These are phyloP conservation scores for Alternaria consortialis DNA, from an alignment of 2,329 filamentous ascomycete species.

Conservation along the genomic window DNA sequence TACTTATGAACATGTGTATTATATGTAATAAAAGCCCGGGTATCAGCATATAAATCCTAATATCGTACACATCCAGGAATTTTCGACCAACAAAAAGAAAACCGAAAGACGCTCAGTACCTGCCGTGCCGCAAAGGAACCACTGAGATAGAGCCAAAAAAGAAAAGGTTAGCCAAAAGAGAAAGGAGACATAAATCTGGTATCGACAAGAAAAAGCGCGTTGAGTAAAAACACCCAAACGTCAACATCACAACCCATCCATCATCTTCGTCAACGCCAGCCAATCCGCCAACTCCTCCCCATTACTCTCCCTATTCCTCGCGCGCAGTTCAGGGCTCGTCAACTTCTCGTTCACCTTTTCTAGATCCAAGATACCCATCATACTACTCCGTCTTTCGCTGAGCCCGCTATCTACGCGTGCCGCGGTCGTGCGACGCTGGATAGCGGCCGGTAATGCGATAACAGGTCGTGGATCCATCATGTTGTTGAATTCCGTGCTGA, in stretches of 20 bases:
- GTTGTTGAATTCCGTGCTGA: constrained; percentile 2
- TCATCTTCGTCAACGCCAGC: constrained; percentile 24
- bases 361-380: constrained; percentile 18
- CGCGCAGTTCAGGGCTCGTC: neutral
- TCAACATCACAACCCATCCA: constrained; percentile 18
- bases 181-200: neutral
- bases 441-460: neutral
- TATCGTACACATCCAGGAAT: neutral
- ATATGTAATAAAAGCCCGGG: neutral
- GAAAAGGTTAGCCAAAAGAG: neutral
- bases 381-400: constrained; percentile 13
- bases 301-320: constrained; percentile 1
- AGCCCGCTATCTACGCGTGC: constrained; percentile 15
- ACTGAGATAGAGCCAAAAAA: too few relatives aligned
- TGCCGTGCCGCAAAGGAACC: neutral
- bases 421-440: constrained; percentile 4
- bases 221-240: neutral
- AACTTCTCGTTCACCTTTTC: constrained; percentile 8
- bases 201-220: neutral
- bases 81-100: neutral
- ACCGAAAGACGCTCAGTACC: neutral
- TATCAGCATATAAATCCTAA: neutral
- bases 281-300: constrained; percentile 24
- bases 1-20: neutral
- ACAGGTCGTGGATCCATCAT: neutral